Conservation (phyloP, 179 eudicot species). For the Carnegiea gigantea region DNA sequence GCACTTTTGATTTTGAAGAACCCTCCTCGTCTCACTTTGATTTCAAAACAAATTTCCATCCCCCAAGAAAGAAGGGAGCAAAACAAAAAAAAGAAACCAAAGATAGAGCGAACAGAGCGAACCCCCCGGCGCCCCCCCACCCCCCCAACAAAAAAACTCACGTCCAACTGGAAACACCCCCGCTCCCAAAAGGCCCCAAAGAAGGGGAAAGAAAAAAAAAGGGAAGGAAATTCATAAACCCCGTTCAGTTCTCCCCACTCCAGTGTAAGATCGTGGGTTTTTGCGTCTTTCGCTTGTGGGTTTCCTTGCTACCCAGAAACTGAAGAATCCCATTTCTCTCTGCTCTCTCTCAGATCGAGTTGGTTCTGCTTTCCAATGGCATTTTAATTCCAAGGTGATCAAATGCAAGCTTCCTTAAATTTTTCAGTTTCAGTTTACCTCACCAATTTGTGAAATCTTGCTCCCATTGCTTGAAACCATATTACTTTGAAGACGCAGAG, state of each 20-base stretch:
- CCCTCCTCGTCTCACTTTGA: slow-evolving; percentile 9
- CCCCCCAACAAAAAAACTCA: too few relatives aligned
- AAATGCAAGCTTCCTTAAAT: slow-evolving; percentile 8
- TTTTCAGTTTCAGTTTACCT: slow-evolving; percentile 8
- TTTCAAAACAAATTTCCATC: slow-evolving; percentile 1
- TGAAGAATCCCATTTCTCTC: slow-evolving; percentile 11
- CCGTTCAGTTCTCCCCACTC: slow-evolving; percentile 14
- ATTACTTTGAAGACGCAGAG: background rate
- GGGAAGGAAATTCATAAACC: slow-evolving; percentile 4
- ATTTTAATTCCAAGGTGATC: slow-evolving; percentile 32
- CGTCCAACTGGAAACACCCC: background rate
- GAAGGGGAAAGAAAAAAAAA: too few relatives aligned
- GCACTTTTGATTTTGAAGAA: slow-evolving; percentile 4
- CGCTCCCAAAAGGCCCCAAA: background rate
- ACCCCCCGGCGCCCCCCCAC: too few relatives aligned
- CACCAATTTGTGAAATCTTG: background rate
- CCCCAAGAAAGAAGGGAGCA: background rate
- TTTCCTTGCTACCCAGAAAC: slow-evolving; percentile 16
- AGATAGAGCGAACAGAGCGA: too few relatives aligned
- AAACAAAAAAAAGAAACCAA: background rate
- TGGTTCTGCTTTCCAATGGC: slow-evolving; percentile 28
- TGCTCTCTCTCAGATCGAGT: slow-evolving; percentile 27
- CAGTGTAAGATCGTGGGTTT: slow-evolving; percentile 24
- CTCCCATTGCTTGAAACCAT: background rate
- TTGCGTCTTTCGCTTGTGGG: background rate